A percentile compares a stretch with the other conserved stretches of the same genome.
These are phyloP conservation scores for Rhodotorula mucilaginosa DNA, from an alignment of 1,284 basidiomycete genomes.

Conservation along the genomic window DNA sequence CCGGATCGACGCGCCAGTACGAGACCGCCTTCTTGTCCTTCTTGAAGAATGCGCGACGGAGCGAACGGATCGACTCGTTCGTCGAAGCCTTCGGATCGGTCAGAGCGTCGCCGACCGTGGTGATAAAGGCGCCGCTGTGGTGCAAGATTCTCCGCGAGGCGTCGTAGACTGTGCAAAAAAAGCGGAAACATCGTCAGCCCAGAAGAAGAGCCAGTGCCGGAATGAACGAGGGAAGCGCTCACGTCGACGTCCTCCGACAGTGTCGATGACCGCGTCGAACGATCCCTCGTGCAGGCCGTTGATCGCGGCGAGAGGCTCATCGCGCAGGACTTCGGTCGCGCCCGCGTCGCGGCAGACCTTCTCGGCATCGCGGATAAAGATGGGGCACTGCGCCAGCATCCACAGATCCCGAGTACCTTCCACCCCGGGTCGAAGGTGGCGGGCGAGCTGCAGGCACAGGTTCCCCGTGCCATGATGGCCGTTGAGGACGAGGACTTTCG, in stretches of 20 bases:
- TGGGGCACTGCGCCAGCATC: slow-evolving; percentile 51
- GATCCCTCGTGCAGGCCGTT: slow-evolving; percentile 50
- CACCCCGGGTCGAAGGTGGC: slow-evolving; percentile 40
- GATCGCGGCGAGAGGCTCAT: slow-evolving; percentile 51
- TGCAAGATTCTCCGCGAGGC: slow-evolving; percentile 50
- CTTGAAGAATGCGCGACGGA: slow-evolving; percentile 50
- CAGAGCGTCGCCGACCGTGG: slow-evolving; percentile 48
- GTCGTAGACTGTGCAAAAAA: slow-evolving; percentile 46
- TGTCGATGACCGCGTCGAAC: slow-evolving; percentile 49
- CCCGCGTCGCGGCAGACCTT: slow-evolving; percentile 49
- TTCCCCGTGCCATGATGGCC: slow-evolving; percentile 52
- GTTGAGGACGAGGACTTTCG: slow-evolving; percentile 50
- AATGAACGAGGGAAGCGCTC: background rate
- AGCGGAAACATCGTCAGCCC: background rate
- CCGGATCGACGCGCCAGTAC: slow-evolving; percentile 45
- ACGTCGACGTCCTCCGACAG: slow-evolving; percentile 39
- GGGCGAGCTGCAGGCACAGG: slow-evolving; percentile 50
- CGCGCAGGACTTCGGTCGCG: slow-evolving; percentile 50
- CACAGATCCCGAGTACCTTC: slow-evolving; percentile 45
- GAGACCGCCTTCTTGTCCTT: slow-evolving; percentile 51
- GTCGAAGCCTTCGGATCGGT: slow-evolving; percentile 26
- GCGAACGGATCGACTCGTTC: slow-evolving; percentile 39
- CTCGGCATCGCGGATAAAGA: slow-evolving; percentile 46
- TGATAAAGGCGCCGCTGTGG: slow-evolving; percentile 45
- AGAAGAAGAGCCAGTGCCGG: slow-evolving; percentile 18